A percentile compares a stretch with the other conserved stretches of the same genome.
phyloP scores from a whole-genome alignment of 768 basidiomycete species.

The Paxillus rubicundulus region DNA sequence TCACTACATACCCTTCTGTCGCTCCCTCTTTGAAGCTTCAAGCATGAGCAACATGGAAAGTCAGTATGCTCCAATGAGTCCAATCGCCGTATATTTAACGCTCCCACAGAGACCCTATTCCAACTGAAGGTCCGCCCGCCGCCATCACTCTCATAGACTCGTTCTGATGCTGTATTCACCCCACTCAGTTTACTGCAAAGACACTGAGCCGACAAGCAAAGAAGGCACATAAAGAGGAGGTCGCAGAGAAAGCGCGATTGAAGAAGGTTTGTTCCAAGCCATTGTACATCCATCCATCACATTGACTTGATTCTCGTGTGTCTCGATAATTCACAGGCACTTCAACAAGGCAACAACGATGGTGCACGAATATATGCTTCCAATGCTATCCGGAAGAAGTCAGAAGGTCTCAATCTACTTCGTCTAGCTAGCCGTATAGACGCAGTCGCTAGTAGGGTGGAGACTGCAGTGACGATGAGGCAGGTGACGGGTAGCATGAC shows the following conservation, averaged over 20 bases:
- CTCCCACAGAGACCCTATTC: constrained; percentile 84
- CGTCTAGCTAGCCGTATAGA: constrained; percentile 90
- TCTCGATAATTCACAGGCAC: constrained; percentile 54
- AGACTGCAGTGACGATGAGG: constrained; percentile 98
- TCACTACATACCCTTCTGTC: no score
- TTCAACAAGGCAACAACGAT: constrained; percentile 95
- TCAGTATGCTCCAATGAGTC: constrained; percentile 44
- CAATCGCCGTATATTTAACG: neutral
- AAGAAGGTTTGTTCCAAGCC: constrained; percentile 70
- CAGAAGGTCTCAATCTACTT: constrained; percentile 87
- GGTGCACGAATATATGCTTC: constrained; percentile 97
- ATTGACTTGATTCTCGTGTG: neutral
- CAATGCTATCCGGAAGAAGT: constrained; percentile 98
- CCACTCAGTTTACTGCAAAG: constrained; percentile 91
- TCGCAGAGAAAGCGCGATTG: constrained; percentile 78
- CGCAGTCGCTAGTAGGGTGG: constrained; percentile 93
- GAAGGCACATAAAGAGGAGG: constrained; percentile 97
- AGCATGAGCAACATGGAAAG: constrained; percentile 89
- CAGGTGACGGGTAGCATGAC: constrained; percentile 97
- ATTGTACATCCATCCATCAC: neutral
- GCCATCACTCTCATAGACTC: constrained; percentile 8
- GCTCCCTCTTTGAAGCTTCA: neutral
- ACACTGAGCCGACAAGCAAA: constrained; percentile 90
- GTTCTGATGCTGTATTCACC: constrained; percentile 7
- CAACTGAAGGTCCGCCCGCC: constrained; percentile 80